Base-by-base conservation (phyloP, 2,329 filamentous ascomycete species). In the Pseudogymnoascus sp. region DNA sequence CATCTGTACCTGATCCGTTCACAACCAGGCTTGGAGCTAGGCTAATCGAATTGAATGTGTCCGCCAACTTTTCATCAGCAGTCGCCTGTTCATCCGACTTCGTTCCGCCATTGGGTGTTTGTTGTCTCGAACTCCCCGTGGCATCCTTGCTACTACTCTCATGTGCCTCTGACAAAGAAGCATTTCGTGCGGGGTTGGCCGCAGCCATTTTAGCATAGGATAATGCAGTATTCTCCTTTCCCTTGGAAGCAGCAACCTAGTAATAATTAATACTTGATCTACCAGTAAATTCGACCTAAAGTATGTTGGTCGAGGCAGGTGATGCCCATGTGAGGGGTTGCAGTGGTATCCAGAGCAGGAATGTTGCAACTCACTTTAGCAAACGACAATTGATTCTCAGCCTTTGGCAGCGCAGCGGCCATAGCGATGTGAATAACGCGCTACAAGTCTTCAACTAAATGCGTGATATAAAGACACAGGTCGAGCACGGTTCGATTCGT, bases 341-440 rank as follows among this genome's bases (percentile, higher is more conserved):
- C 33, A 31, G 11, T n/a, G 16, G 19, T 11, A 31, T 12, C 59
- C 39, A 62, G 60, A 62, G n/a, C 63, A 62, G 41, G 29, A 37
- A 61, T 39, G 59, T 14, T 23, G 19, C 12, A 19, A 43, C 5
- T 60, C 41, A 55, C 11, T 49, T 52, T 52, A 10, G 89, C 89
- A 79, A 92, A 92, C 45, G 88, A 90, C 69, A 87, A 82, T 75
- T 84, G 85, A 61, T 77, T 76, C 62, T 77, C 67, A 67, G 81
- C 80, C 65, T 79, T 74, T 69, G 72, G 71, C 63, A 77, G 76
- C 62, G 77, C 72, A 55, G 79, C 76, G 65, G 80, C 77, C 80
- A 83, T 83, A 23, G 62, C 68, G 41, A 61, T 64, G 52, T 45
- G 16, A 37, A 59, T 35, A 55, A 55, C 49, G 49, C 49, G 49